These are phyloP conservation scores for Populus hybrid DNA, from an alignment of 441 rosid species.

Conservation along the genomic window DNA sequence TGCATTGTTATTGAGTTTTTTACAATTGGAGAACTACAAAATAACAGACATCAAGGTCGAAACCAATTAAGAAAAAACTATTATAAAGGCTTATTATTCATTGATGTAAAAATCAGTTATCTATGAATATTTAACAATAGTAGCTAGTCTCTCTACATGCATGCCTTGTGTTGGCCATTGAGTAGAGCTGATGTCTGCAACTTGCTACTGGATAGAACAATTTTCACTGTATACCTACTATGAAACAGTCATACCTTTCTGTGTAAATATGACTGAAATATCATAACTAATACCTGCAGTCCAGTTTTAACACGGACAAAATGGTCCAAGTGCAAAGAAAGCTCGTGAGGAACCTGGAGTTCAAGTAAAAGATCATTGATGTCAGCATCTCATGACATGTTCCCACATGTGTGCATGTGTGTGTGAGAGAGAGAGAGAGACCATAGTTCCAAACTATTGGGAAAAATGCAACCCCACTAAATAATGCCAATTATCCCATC, in stretches of 20 bases:
- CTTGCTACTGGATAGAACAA: conserved; percentile 4
- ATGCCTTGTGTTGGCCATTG: background rate
- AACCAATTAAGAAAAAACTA: conserved; percentile 2
- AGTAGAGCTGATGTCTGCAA: background rate
- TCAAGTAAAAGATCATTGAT: conserved; percentile 19
- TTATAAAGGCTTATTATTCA: background rate
- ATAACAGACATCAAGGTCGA: background rate
- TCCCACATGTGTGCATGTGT: background rate
- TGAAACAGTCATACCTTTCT: background rate
- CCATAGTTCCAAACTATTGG: background rate
- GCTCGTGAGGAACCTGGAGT: conserved; percentile 71
- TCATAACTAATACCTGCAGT: conserved; percentile 57
- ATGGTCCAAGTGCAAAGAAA: conserved; percentile 63
- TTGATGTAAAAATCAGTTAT: background rate
- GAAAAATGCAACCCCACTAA: background rate
- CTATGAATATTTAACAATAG: background rate
- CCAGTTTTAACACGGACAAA: conserved; percentile 82
- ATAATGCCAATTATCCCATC: background rate
- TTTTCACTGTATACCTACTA: background rate
- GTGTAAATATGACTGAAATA: background rate
- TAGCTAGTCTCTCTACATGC: background rate
- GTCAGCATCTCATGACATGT: background rate
- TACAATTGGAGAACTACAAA: background rate
- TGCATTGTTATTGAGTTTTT: background rate
- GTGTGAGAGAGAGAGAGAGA: background rate